Evolutionary conservation across 1,139 yeast species (phyloP).

Genomic region (Magnusiomyces paraingens): DNA sequence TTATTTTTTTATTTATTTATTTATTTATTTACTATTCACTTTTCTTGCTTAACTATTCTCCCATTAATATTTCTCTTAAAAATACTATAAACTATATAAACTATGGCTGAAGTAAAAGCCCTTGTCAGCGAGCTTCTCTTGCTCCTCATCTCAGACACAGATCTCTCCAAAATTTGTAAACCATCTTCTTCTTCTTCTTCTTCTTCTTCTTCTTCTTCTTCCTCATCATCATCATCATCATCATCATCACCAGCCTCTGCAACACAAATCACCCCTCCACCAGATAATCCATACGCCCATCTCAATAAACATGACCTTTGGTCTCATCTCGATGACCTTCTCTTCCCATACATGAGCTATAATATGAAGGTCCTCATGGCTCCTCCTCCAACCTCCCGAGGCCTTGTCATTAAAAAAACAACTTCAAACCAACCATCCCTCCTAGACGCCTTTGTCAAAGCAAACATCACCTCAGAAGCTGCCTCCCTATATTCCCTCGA

Average conservation of each 20-base stretch:
- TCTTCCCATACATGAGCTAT: slow-evolving; percentile 14
- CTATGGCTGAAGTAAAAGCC: slow-evolving; percentile 5
- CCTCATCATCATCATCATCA: too few relatives aligned
- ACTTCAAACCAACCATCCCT: background rate
- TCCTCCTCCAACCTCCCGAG: background rate
- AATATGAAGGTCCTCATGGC: slow-evolving; percentile 9
- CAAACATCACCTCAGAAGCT: slow-evolving; percentile 13
- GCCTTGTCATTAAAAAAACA: background rate
- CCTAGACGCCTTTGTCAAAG: slow-evolving; percentile 6
- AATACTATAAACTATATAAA: too few relatives aligned
- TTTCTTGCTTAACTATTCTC: too few relatives aligned
- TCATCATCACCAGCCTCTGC: too few relatives aligned
- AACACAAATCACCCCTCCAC: background rate
- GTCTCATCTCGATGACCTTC: slow-evolving; percentile 10
- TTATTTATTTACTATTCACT: too few relatives aligned
- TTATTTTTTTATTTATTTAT: too few relatives aligned
- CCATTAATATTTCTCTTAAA: too few relatives aligned
- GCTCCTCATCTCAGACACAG: slow-evolving; percentile 6
- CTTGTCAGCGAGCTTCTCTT: slow-evolving; percentile 9
- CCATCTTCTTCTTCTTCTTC: background rate
- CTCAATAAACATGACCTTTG: slow-evolving; percentile 4
- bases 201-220: background rate
- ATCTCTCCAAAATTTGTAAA: background rate
- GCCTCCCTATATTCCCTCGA: slow-evolving; percentile 10
- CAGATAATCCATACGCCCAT: background rate